Conservation (phyloP, 495 filamentous ascomycete genomes). For the Penicillium odoratum region DNA sequence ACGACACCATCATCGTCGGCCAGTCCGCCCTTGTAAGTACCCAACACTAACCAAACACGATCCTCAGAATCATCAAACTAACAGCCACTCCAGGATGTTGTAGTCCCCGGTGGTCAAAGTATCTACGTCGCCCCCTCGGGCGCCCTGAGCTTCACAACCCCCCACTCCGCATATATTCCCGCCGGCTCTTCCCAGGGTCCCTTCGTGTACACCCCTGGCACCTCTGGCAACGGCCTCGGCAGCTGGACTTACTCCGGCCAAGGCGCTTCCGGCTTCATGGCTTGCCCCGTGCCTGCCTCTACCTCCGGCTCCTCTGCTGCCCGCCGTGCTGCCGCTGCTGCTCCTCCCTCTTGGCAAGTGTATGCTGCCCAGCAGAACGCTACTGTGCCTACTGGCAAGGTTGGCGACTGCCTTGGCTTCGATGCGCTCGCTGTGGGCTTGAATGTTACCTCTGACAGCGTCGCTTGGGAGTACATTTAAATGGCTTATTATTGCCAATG, state of each 20-base stretch:
- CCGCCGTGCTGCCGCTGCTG: slow-evolving; percentile 18
- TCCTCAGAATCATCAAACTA: slow-evolving; percentile 1
- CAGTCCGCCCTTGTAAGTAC: slow-evolving; percentile 21
- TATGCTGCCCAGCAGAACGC: slow-evolving; percentile 35
- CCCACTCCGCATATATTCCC: slow-evolving; percentile 57
- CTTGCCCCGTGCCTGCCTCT: slow-evolving; percentile 29
- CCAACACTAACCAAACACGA: background rate
- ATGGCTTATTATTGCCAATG: background rate
- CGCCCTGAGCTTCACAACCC: slow-evolving; percentile 52
- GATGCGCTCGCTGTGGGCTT: slow-evolving; percentile 24
- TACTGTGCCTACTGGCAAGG: slow-evolving; percentile 33
- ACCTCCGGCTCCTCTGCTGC: slow-evolving; percentile 10
- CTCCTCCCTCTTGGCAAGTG: slow-evolving; percentile 32
- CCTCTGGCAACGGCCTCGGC: slow-evolving; percentile 21
- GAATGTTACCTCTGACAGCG: slow-evolving; percentile 12
- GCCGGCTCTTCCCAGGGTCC: slow-evolving; percentile 44
- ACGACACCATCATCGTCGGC: slow-evolving; percentile 34
- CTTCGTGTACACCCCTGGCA: slow-evolving; percentile 36
- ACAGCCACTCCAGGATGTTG: slow-evolving; percentile 37
- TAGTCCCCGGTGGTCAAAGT: slow-evolving; percentile 62
- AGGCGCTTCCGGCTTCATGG: slow-evolving; percentile 37
- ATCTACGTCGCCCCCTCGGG: slow-evolving; percentile 58
- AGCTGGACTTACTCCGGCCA: slow-evolving; percentile 27
- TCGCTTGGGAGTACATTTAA: slow-evolving; percentile 41
- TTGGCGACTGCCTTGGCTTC: slow-evolving; percentile 36